Evolutionary conservation across 768 basidiomycete species (phyloP), one percentile per base, ranked within the genome.

Genomic region (Suillus lakei): DNA sequence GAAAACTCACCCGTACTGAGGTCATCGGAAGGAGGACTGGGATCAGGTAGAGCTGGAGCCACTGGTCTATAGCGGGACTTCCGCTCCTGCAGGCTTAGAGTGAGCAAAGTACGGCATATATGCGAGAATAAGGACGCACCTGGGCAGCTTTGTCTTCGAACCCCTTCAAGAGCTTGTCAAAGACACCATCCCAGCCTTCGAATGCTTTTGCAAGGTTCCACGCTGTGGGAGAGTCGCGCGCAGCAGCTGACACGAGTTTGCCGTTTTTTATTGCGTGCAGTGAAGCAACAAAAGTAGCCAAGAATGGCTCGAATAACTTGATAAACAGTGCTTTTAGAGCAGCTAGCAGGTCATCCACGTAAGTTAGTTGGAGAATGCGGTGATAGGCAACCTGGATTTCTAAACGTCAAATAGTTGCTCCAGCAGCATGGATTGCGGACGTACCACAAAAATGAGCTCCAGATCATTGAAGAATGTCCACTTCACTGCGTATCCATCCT

Each of bases 401-500:
- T 34, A 46, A 34, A 66, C 23, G 38, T 66, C 59, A 39, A 28
- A 64, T 62, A 64, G 63, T 66, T 54, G 61, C 16, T 28, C 61
- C 34, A 39, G 16, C 30, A 63, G 7, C 0, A 59, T 63, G 44
- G 60, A 55, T 34, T 32, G 61, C 54, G 7, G 51, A 82, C 92
- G 69, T 72, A 96, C 96, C 74, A 98, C 97, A 73, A 99, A 99
- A 63, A 99, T 96, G 71, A 99, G 85, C 67, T 97, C 97, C 53
- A 99, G 83, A 67, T 96, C 95, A 75, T 99, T 99, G 36, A 93
- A 90, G 72, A 96, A 93, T 0, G 94, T 90, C 96, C 97, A 98
- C 76, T 91, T 91, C 61, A 98, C 88, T 32, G 95, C 91, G 71
- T 95, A 97, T 2, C 96, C 96, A 71, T 97, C 96, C 76, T 90